phyloP scores from a whole-genome alignment of 192 early-diverging fungal species.

The Umbelopsis vinacea region DNA sequence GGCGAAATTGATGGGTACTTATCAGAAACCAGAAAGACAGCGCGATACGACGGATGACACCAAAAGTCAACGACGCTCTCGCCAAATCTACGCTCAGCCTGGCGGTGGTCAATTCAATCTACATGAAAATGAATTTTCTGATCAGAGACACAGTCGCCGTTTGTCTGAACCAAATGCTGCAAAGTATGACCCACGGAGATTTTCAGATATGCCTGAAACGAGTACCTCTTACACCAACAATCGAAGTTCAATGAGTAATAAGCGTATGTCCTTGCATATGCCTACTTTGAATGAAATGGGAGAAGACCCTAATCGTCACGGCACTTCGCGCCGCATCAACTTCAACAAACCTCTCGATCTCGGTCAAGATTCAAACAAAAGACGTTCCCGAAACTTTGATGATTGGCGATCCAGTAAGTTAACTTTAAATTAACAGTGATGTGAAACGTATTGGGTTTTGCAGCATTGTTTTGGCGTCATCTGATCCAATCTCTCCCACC shows the following conservation, averaged over 20 bases:
- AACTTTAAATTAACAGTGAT: not conserved
- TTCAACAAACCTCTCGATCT: constrained; percentile 38
- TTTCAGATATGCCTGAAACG: constrained; percentile 10
- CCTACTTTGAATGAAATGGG: constrained; percentile 18
- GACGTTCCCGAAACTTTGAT: constrained; percentile 45
- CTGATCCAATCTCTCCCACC: constrained; percentile 1
- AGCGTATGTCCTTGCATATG: constrained; percentile 13
- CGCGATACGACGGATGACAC: not conserved
- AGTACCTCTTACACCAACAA: constrained; percentile 1
- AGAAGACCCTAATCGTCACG: not conserved
- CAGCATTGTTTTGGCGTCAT: constrained; percentile 18
- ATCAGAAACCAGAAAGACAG: not conserved
- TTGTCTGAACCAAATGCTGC: constrained; percentile 32
- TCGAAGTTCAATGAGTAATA: constrained; percentile 11
- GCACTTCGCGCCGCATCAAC: constrained; percentile 15
- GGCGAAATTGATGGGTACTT: constrained; percentile 35
- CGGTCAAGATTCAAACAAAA: constrained; percentile 26
- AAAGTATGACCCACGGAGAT: constrained; percentile 20
- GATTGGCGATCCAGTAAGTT: constrained; percentile 50
- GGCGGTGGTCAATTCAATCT: constrained; percentile 92
- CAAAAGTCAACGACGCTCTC: constrained; percentile 2
- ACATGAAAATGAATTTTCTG: constrained; percentile 62
- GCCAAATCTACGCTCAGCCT: constrained; percentile 88
- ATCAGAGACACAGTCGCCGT: constrained; percentile 29
- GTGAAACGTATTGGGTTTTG: not conserved